Evolutionary conservation across 1,284 basidiomycete genomes (phyloP).

Genomic region (Athelia sp.): DNA sequence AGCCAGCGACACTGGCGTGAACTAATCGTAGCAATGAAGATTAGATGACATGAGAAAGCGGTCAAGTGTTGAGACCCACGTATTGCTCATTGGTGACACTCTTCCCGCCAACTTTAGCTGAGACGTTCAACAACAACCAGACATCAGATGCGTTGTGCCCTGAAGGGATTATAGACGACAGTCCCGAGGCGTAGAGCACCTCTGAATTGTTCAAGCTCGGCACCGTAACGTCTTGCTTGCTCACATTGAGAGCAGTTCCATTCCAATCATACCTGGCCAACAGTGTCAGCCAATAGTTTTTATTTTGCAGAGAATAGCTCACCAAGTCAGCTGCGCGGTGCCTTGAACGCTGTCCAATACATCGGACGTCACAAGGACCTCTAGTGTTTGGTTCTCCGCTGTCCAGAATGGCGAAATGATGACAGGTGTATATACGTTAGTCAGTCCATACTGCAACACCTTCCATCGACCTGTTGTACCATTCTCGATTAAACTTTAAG

Average conservation of each 20-base stretch:
- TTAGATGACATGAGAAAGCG: neutral
- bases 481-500: too few species aligned
- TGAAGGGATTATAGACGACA: slow-evolving; percentile 39
- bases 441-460: slow-evolving; percentile 49
- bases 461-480: slow-evolving; percentile 50
- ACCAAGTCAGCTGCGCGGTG: slow-evolving; percentile 47
- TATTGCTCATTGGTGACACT: slow-evolving; percentile 49
- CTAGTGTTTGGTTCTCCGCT: slow-evolving; percentile 39
- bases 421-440: slow-evolving; percentile 42
- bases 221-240: slow-evolving; percentile 34
- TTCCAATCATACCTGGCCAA: slow-evolving; percentile 36
- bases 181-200: slow-evolving; percentile 33
- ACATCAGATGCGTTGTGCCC: slow-evolving; percentile 37
- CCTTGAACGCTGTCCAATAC: slow-evolving; percentile 45
- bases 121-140: slow-evolving; percentile 48
- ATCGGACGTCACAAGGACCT: slow-evolving; percentile 48
- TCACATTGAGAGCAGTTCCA: slow-evolving; percentile 37
- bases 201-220: slow-evolving; percentile 48
- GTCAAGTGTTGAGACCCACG: slow-evolving; percentile 26
- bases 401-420: slow-evolving; percentile 54
- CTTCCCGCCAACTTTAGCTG: slow-evolving; percentile 36
- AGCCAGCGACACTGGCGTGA: slow-evolving; percentile 47
- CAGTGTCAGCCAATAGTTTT: too few species aligned
- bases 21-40: slow-evolving; percentile 30
- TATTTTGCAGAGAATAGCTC: neutral